Percentiles rank a stretch among this genome's conserved stretches.
Conservation (phyloP, 345 rosid species). For the Euphorbia peplus region DNA sequence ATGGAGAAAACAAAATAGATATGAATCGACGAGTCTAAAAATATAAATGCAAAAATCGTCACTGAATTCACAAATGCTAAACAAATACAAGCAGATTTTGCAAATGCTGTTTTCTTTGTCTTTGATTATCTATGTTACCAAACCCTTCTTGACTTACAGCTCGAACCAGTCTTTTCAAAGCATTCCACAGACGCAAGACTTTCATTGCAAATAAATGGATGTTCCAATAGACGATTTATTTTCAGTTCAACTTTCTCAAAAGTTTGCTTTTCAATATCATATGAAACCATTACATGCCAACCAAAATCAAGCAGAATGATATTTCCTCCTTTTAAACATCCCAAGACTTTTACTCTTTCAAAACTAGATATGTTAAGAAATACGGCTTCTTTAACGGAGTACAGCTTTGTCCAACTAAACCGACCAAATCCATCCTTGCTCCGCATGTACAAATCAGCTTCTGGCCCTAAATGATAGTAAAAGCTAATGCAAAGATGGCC, state of each 20-base stretch:
- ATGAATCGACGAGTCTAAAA: too few species aligned
- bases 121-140: not conserved
- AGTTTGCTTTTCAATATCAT: not conserved
- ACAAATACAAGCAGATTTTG: too few species aligned
- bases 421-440: not conserved
- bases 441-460: not conserved
- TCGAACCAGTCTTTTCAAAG: too few species aligned
- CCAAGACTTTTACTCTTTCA: not conserved
- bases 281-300: not conserved
- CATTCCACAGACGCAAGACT: too few species aligned
- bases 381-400: not conserved
- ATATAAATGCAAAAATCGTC: too few species aligned
- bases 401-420: not conserved
- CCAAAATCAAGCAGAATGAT: not conserved
- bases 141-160: too few species aligned
- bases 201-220: not conserved
- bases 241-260: not conserved
- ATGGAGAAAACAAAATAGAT: too few species aligned
- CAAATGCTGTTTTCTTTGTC: too few species aligned
- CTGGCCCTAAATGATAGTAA: too few species aligned
- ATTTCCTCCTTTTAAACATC: not conserved
- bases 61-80: too few species aligned
- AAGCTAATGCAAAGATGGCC: not conserved
- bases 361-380: too few species aligned
- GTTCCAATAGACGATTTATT: not conserved